Base-by-base conservation (phyloP, 1,284 basidiomycete genomes). In the Rugosomyces carneus region DNA sequence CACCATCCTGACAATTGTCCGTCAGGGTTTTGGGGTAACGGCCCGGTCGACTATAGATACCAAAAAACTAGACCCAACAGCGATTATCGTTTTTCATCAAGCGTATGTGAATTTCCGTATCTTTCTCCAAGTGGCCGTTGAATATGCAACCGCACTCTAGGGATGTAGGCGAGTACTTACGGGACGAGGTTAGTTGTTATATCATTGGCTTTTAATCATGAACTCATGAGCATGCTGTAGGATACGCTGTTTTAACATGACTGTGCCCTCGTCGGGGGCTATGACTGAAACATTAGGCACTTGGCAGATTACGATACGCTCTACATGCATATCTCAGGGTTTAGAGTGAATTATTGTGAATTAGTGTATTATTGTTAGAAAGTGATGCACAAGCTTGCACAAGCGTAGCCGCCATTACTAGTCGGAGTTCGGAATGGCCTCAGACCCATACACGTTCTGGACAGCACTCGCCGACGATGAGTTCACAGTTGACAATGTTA, bases 41-140 rank as follows among this genome's bases (percentile, higher is more conserved):
- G 92, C 96, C 5, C 77, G 94, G 45, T 95, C 92, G 24, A 99
- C 96, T 7, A 68, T 96, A 9, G 96, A 99, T 68, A 98, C 96
- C 34, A 73, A 94, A 55, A 99, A 99, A 76, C 69, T 98, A 40
- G 95, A 99, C 65, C 96, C 96, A n/a, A 97, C 93, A 23, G 84
- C 91, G 15, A 98, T 99, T 55, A 86, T 99, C 48, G 95, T 98
- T 4, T 99, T 99, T 70, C 96, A 99, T 64, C 96, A 99, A 75
- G 89, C 96, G 88, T 94, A 64, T 56, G 88, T 71, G 44, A 50
- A 40, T 19, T 11, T 40, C 10, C n/a, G 4, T 48, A 29, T 49
- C 13, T 19, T 19, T n/a, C 10, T 16, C 13, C 13, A 23, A 18
- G n/a, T 49, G 34, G 21, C 20, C 15, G 31, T 40, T 32, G 7